These are phyloP conservation scores for Arachnopeziza araneosa DNA, from an alignment of 2,329 filamentous ascomycete genomes.

Conservation along the genomic window DNA sequence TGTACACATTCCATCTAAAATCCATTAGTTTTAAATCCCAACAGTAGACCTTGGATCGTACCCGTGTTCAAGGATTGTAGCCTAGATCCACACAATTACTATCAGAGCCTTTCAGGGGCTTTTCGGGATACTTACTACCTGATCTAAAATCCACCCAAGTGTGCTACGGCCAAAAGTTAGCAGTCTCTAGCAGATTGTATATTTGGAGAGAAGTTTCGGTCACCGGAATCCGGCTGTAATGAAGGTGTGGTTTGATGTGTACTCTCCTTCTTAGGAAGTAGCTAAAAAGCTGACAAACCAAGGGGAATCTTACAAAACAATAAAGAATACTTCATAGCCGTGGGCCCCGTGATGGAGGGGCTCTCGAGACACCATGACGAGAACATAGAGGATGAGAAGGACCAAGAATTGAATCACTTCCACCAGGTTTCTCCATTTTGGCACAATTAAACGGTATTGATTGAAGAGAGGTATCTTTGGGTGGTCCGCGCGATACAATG, in stretches of 20 bases:
- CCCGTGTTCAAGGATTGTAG: constrained; percentile 42
- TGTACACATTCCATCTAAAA: constrained; percentile 66
- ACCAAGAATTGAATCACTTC: constrained; percentile 70
- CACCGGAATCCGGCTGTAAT: no score
- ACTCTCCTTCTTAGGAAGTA: not conserved
- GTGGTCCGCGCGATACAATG: constrained; percentile 63
- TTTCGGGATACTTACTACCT: constrained; percentile 11
- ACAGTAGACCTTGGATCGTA: not conserved
- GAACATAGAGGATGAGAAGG: constrained; percentile 62
- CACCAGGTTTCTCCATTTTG: constrained; percentile 68
- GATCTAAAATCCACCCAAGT: constrained; percentile 56
- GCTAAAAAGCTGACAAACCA: not conserved
- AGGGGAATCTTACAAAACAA: not conserved
- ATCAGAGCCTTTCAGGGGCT: not conserved
- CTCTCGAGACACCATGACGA: constrained; percentile 65
- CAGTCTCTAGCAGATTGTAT: constrained; percentile 31
- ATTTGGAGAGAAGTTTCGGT: not conserved
- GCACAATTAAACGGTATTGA: constrained; percentile 80
- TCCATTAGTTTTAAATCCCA: not conserved
- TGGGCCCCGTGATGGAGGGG: constrained; percentile 26
- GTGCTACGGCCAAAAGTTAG: constrained; percentile 66
- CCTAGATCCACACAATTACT: constrained; percentile 1
- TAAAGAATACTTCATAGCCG: not conserved
- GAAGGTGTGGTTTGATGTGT: not conserved
- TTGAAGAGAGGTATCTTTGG: constrained; percentile 70